Evolutionary conservation across 148 eudicot genomes (phyloP).

Genomic region (Dysphania ambrosioides): DNA sequence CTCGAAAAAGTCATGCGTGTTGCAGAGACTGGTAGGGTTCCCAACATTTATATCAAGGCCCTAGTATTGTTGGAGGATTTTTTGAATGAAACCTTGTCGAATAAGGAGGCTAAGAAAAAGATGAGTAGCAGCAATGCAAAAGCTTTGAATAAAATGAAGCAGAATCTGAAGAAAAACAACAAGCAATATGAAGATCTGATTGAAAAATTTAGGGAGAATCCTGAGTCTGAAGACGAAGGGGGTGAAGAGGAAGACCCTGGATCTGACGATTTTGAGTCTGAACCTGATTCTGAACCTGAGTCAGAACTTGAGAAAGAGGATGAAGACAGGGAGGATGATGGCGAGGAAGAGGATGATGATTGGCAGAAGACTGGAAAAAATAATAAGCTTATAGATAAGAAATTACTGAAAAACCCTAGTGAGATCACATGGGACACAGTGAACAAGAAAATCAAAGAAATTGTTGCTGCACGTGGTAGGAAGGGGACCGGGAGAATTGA

Average conservation of each 20-base stretch:
- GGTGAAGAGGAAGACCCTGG: slow-evolving; percentile 38
- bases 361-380: slow-evolving; percentile 66
- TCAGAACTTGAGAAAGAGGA: slow-evolving; percentile 20
- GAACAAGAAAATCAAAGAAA: slow-evolving; percentile 78
- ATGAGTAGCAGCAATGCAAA: slow-evolving; percentile 84
- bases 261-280: too few relatives aligned
- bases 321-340: slow-evolving; percentile 20
- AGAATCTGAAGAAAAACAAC: slow-evolving; percentile 82
- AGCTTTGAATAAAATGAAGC: slow-evolving; percentile 88
- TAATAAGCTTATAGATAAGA: too few relatives aligned
- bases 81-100: slow-evolving; percentile 61
- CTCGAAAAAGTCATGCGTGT: slow-evolving; percentile 84
- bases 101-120: slow-evolving; percentile 85
- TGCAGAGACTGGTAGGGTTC: slow-evolving; percentile 54
- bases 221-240: slow-evolving; percentile 48
- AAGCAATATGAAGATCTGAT: slow-evolving; percentile 76
- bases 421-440: slow-evolving; percentile 67
- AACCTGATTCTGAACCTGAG: too few relatives aligned
- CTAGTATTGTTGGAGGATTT: slow-evolving; percentile 82
- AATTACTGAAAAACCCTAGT: slow-evolving; percentile 45
- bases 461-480: slow-evolving; percentile 74
- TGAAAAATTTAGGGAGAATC: slow-evolving; percentile 63
- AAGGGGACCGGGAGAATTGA: slow-evolving; percentile 85
- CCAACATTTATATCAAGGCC: slow-evolving; percentile 64
- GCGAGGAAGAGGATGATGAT: slow-evolving; percentile 32